Evolutionary conservation across 1,284 basidiomycete species (phyloP).

Genomic region (Austroboletus novae-zelandiae): DNA sequence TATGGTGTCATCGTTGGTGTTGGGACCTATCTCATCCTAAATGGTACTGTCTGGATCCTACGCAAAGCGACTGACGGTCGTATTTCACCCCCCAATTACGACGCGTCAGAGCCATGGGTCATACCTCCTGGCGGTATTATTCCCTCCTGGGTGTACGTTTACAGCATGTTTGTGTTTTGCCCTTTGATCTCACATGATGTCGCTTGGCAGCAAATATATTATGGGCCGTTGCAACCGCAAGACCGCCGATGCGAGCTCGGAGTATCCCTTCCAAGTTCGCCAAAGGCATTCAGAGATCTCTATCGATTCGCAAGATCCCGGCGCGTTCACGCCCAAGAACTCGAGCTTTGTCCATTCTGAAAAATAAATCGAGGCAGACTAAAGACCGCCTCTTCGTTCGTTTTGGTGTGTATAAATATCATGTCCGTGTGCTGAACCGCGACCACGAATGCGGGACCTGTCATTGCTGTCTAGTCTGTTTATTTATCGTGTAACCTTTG

Average conservation of each 20-base stretch:
- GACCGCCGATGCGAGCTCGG: constrained; percentile 15
- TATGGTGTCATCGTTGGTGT: constrained; percentile 88
- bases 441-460: constrained; percentile 17
- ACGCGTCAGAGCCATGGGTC: constrained; percentile 63
- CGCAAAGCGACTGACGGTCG: constrained; percentile 56
- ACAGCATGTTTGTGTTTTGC: not conserved
- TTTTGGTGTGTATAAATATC: constrained; percentile 3
- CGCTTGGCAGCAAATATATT: constrained; percentile 21
- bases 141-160: constrained; percentile 65
- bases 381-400: no score
- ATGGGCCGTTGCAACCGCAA: constrained; percentile 7
- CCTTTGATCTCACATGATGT: not conserved
- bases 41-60: constrained; percentile 65
- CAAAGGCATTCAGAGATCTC: constrained; percentile 33
- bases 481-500: constrained; percentile 31
- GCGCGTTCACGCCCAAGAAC: constrained; percentile 23
- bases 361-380: constrained; percentile 18
- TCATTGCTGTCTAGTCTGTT: constrained; percentile 12
- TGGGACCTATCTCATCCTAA: constrained; percentile 68
- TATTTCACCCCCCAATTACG: constrained; percentile 67
- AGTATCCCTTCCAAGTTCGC: constrained; percentile 31
- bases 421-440: constrained; percentile 9
- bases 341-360: constrained; percentile 30
- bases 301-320: constrained; percentile 30
- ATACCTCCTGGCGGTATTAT: constrained; percentile 67